A percentile compares a stretch with the other conserved stretches of the same genome.
These are phyloP conservation scores for Sporisorium sorghi DNA, from an alignment of 1,284 basidiomycete species.

Conservation along the genomic window DNA sequence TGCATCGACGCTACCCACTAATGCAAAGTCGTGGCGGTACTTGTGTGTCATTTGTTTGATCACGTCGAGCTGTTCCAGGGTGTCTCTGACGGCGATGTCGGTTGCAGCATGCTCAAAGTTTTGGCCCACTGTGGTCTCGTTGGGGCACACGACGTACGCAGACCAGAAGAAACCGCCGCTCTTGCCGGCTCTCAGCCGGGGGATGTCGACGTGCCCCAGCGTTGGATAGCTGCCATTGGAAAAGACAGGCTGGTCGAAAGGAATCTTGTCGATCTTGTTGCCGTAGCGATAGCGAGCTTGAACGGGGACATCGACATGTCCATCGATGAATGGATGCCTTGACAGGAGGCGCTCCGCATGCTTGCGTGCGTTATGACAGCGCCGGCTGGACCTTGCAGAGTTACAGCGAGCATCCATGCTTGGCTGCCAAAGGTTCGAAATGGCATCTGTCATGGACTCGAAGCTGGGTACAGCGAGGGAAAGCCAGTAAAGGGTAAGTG, in stretches of 20 bases:
- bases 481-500: background rate
- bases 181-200: slow-evolving; percentile 35
- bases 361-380: slow-evolving; percentile 24
- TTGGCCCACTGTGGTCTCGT: slow-evolving; percentile 22
- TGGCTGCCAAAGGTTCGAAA: slow-evolving; percentile 1
- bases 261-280: slow-evolving; percentile 44
- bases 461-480: slow-evolving; percentile 2
- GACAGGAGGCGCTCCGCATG: slow-evolving; percentile 27
- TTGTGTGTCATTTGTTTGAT: slow-evolving; percentile 40
- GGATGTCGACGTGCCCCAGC: slow-evolving; percentile 45
- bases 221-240: slow-evolving; percentile 36
- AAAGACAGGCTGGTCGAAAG: slow-evolving; percentile 35
- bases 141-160: slow-evolving; percentile 49
- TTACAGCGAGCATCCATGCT: slow-evolving; percentile 15
- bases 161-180: slow-evolving; percentile 55
- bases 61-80: slow-evolving; percentile 51
- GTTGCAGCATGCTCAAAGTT: slow-evolving; percentile 41
- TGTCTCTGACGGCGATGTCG: slow-evolving; percentile 36
- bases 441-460: background rate
- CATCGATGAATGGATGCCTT: slow-evolving; percentile 48
- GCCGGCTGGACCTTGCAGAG: background rate
- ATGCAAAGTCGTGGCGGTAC: slow-evolving; percentile 35
- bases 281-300: slow-evolving; percentile 32
- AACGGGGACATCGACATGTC: slow-evolving; percentile 52
- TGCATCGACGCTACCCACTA: slow-evolving; percentile 18